Evolutionary conservation across 257 asterid species (phyloP).

Genomic region (Orobanche coerulescens): DNA sequence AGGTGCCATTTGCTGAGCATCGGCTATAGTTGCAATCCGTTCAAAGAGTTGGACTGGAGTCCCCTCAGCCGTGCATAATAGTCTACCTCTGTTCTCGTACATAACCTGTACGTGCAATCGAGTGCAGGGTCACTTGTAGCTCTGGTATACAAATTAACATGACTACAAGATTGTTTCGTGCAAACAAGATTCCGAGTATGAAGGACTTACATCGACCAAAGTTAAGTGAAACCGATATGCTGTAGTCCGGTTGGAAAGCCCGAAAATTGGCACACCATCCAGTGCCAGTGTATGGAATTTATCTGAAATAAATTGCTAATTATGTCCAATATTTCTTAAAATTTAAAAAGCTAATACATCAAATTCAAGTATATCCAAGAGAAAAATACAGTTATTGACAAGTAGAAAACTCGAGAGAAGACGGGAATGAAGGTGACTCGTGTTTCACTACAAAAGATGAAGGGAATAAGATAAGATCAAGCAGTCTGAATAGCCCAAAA

Average conservation of each 20-base stretch:
- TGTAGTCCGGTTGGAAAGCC: constrained; percentile 72
- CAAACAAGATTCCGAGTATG: constrained; percentile 19
- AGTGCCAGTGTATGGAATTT: constrained; percentile 80
- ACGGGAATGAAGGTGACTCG: constrained; percentile 28
- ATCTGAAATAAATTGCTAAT: too few species aligned
- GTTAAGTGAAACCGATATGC: constrained; percentile 97
- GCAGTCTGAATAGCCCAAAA: constrained; percentile 77
- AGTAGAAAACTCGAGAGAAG: too few species aligned
- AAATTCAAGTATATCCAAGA: background rate
- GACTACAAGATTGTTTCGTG: too few species aligned
- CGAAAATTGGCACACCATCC: constrained; percentile 79
- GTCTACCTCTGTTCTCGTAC: constrained; percentile 76
- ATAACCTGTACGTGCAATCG: constrained; percentile 72
- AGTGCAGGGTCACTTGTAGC: too few species aligned
- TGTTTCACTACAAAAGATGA: too few species aligned
- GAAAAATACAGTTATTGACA: too few species aligned
- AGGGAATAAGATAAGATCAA: too few species aligned
- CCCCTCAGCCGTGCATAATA: constrained; percentile 82
- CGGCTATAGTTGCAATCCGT: constrained; percentile 59
- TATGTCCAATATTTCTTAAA: too few species aligned
- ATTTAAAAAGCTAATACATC: constrained; percentile 13
- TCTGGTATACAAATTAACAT: too few species aligned
- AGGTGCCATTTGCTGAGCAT: constrained; percentile 71
- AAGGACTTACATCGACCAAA: constrained; percentile 77
- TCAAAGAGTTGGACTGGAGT: constrained; percentile 67